A percentile compares a stretch with the other conserved stretches of the same genome.
phyloP scores from a whole-genome alignment of 2,329 filamentous ascomycete genomes.

The Escovopsis sp. region DNA sequence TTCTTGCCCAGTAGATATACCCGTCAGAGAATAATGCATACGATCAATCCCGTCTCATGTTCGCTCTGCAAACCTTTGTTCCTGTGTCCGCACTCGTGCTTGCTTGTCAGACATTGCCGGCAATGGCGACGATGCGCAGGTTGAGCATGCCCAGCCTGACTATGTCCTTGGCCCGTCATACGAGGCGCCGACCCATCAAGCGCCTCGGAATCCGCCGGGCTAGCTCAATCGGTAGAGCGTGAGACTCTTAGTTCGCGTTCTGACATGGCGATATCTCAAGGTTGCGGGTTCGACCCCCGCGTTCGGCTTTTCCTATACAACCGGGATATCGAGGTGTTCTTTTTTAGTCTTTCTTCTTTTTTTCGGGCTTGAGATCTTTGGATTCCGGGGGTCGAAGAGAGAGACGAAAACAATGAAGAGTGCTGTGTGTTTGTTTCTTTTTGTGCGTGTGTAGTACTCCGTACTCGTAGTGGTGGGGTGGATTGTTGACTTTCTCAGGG shows the following conservation, averaged over 20 bases:
- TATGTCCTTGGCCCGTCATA: too few relatives aligned
- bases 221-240: conserved; percentile 46
- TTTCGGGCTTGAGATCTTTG: background rate
- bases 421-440: background rate
- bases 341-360: background rate
- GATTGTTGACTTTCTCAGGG: background rate
- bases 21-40: too few relatives aligned
- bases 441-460: background rate
- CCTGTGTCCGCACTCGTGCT: too few relatives aligned
- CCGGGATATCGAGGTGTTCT: background rate
- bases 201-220: conserved; percentile 14
- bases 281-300: conserved; percentile 39
- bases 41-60: too few relatives aligned
- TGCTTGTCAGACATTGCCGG: too few relatives aligned
- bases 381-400: too few relatives aligned
- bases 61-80: too few relatives aligned
- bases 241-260: conserved; percentile 41
- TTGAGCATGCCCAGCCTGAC: too few relatives aligned
- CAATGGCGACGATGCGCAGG: too few relatives aligned
- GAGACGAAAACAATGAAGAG: too few relatives aligned
- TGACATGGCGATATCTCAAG: conserved; percentile 24
- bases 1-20: too few relatives aligned
- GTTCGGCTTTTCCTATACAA: conserved; percentile 24
- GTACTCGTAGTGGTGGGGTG: background rate
- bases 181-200: too few relatives aligned